Evolutionary conservation across 2,329 filamentous ascomycete species (phyloP).

Genomic region (Daldinia sp.): DNA sequence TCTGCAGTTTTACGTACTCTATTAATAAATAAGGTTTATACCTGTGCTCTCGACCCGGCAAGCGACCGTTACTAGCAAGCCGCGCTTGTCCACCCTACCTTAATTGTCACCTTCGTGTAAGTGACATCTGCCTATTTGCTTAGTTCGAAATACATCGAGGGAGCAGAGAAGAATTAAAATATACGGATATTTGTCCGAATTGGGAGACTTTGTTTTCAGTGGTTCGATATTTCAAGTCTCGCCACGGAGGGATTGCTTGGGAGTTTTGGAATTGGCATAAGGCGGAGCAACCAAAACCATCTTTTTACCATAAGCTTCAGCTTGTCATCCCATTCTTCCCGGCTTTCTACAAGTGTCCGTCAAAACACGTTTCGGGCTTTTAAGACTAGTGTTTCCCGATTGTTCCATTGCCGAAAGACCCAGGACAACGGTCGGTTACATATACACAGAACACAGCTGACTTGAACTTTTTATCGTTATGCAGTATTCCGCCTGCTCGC

Average conservation of each 20-base stretch:
- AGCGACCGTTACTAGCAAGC: constrained; percentile 34
- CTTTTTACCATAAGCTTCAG: constrained; percentile 22
- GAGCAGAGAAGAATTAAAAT: constrained; percentile 3
- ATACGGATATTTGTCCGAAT: constrained; percentile 1
- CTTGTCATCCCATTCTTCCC: constrained; percentile 26
- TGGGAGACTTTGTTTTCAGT: constrained; percentile 23
- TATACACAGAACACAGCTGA: constrained; percentile 51
- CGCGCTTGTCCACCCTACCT: constrained; percentile 26
- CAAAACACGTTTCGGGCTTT: constrained; percentile 33
- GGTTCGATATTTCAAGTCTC: constrained; percentile 23
- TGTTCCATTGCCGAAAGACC: constrained; percentile 39
- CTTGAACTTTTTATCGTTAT: constrained; percentile 50
- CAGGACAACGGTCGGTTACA: constrained; percentile 46
- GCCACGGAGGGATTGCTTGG: constrained; percentile 1
- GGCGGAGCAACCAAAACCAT: constrained; percentile 23
- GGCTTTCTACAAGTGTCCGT: constrained; percentile 8
- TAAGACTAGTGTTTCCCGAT: constrained; percentile 37
- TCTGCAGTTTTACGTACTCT: constrained; percentile 41
- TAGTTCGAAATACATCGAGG: constrained; percentile 20
- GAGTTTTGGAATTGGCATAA: constrained; percentile 11
- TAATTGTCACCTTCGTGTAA: constrained; percentile 43
- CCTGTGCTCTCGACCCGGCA: constrained; percentile 29
- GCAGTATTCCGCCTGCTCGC: constrained; percentile 54
- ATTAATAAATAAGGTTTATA: constrained; percentile 43
- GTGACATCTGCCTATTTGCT: constrained; percentile 40